Conservation (phyloP, 345 rosid species). For the Barbarea vulgaris region DNA sequence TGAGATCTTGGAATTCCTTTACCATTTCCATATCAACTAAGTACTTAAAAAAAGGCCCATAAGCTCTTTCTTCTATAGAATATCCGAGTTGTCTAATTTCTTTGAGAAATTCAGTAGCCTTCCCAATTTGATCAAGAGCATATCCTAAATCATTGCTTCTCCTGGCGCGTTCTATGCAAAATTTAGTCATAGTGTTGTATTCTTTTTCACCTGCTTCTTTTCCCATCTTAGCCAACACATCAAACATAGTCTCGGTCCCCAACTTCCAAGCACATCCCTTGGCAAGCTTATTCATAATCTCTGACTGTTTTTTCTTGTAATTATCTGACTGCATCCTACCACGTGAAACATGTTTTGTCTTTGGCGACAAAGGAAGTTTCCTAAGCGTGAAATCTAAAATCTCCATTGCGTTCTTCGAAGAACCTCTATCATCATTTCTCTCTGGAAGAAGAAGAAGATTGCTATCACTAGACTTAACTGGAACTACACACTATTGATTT, state of each 20-base stretch:
- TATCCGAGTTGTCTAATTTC: conserved; percentile 70
- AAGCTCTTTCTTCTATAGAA: conserved; percentile 57
- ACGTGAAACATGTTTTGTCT: conserved; percentile 47
- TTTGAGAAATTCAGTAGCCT: conserved; percentile 46
- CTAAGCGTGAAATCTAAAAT: conserved; percentile 42
- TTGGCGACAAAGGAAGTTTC: not conserved
- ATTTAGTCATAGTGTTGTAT: conserved; percentile 53
- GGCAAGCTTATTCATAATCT: conserved; percentile 41
- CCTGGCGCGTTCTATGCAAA: conserved; percentile 60
- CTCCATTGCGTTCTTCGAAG: conserved; percentile 12
- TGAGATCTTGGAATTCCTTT: conserved; percentile 56
- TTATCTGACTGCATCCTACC: conserved; percentile 54
- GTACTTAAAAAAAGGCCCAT: conserved; percentile 64
- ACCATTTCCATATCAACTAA: conserved; percentile 71
- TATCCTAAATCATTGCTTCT: conserved; percentile 50
- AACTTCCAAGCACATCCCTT: conserved; percentile 46
- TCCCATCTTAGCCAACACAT: conserved; percentile 60
- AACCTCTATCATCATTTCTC: not conserved
- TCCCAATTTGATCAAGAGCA: conserved; percentile 47
- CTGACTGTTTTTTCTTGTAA: conserved; percentile 42
- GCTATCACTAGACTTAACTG: not conserved
- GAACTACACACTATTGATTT: not conserved
- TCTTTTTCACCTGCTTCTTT: conserved; percentile 66
- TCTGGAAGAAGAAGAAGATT: conserved; percentile 4
- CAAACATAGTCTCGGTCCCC: conserved; percentile 56